Evolutionary conservation across 305 asterid species (phyloP).

Genomic region (Fraxinus ornus): DNA sequence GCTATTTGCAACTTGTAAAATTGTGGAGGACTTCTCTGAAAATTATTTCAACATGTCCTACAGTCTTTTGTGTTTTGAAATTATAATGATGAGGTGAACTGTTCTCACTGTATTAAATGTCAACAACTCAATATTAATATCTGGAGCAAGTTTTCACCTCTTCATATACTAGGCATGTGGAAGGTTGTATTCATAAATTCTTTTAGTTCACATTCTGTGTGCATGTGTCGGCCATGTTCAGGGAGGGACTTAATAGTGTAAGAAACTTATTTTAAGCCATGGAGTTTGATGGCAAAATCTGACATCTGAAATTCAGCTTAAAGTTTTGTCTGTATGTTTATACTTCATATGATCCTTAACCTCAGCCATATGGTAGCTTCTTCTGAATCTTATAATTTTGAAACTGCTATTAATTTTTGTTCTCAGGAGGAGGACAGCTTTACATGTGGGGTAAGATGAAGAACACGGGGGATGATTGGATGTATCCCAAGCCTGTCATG

Average conservation of each 20-base stretch:
- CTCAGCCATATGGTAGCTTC: neutral
- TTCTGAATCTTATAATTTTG: slow-evolving; percentile 15
- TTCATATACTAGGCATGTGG: neutral
- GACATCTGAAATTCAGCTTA: neutral
- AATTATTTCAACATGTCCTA: neutral
- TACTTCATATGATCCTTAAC: neutral
- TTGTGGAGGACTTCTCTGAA: neutral
- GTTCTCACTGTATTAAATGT: neutral
- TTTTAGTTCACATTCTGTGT: neutral
- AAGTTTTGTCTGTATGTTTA: neutral
- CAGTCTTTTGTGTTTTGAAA: neutral
- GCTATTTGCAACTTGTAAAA: neutral
- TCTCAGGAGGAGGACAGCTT: slow-evolving; percentile 95
- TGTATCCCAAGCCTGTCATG: slow-evolving; percentile 98
- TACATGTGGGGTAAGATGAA: slow-evolving; percentile 99
- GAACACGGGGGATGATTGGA: slow-evolving; percentile 95
- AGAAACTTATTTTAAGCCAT: neutral
- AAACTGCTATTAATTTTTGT: neutral
- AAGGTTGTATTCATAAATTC: neutral
- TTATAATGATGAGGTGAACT: neutral
- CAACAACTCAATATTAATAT: neutral
- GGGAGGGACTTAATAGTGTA: neutral
- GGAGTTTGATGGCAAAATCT: neutral
- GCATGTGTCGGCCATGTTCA: neutral
- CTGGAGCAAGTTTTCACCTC: neutral